Conservation (phyloP, 257 asterid species). For the Osmanthus fragrans region DNA sequence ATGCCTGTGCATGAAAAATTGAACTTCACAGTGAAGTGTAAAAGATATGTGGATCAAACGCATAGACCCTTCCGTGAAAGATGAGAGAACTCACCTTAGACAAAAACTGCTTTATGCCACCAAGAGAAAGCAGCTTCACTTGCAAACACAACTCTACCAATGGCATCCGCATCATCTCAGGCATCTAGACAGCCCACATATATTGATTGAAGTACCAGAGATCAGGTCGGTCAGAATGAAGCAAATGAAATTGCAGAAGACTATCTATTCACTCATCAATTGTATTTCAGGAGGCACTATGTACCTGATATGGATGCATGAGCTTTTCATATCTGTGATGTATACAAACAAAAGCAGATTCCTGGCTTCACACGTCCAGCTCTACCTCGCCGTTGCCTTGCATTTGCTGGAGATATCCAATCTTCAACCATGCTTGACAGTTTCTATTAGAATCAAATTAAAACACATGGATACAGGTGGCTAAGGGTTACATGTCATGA, state of each 20-base stretch:
- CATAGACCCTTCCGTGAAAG: conserved; percentile 9
- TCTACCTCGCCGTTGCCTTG: conserved; percentile 97
- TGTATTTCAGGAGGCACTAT: conserved; percentile 17
- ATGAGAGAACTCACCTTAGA: conserved; percentile 49
- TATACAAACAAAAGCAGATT: conserved; percentile 89
- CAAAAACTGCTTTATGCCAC: conserved; percentile 80
- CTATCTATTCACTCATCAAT: conserved; percentile 6
- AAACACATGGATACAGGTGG: neutral
- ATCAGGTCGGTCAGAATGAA: conserved; percentile 20
- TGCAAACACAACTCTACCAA: conserved; percentile 91
- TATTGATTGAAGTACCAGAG: conserved; percentile 23
- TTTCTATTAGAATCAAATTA: conserved; percentile 52
- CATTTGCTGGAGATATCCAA: conserved; percentile 99
- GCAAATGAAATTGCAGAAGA: conserved; percentile 17
- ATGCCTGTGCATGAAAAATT: conserved; percentile 14
- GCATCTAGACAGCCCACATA: conserved; percentile 55
- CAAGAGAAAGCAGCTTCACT: conserved; percentile 89
- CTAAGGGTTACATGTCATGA: conserved; percentile 5
- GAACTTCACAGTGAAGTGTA: conserved; percentile 19
- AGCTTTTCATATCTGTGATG: conserved; percentile 83
- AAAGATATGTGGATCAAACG: conserved; percentile 21
- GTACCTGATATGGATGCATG: conserved; percentile 94
- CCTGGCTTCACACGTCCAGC: conserved; percentile 99
- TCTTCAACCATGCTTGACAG: conserved; percentile 98
- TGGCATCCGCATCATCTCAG: conserved; percentile 98